A percentile compares a stretch with the other conserved stretches of the same genome.
These are phyloP conservation scores for Starmera dryadoides DNA, from an alignment of 805 yeast species.

Conservation along the genomic window DNA sequence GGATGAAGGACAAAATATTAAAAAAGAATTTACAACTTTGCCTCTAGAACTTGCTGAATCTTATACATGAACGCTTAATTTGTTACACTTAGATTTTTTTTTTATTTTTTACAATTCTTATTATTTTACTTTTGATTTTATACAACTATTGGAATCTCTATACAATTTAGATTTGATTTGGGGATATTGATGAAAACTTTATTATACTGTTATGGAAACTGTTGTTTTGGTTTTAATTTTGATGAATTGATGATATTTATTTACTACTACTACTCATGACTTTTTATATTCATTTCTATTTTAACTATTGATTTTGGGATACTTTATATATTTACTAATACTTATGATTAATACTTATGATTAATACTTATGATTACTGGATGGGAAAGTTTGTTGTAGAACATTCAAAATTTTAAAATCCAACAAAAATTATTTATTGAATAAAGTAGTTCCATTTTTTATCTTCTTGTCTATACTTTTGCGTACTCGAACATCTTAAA, in stretches of 20 bases:
- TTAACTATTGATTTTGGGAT: background rate
- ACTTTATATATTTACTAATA: background rate
- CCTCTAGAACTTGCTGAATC: background rate
- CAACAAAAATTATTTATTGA: no score
- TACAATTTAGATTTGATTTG: no score
- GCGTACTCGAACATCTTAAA: no score
- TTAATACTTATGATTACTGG: no score
- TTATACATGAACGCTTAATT: background rate
- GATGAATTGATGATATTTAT: background rate
- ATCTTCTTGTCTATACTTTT: no score
- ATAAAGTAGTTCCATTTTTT: no score
- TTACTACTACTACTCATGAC: background rate
- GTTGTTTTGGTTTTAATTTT: background rate
- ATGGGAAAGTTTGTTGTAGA: no score
- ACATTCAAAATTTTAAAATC: no score
- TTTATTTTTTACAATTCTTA: background rate
- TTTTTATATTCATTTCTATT: background rate
- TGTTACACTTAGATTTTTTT: background rate
- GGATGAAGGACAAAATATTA: background rate
- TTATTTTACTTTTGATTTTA: no score
- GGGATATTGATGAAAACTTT: background rate
- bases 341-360: no score
- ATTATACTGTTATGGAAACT: background rate
- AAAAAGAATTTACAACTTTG: background rate
- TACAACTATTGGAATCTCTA: no score